A percentile compares a stretch with the other conserved stretches of the same genome.
phyloP scores from a whole-genome alignment of 2,329 filamentous ascomycete species.

The Incumbomyces lentus region DNA sequence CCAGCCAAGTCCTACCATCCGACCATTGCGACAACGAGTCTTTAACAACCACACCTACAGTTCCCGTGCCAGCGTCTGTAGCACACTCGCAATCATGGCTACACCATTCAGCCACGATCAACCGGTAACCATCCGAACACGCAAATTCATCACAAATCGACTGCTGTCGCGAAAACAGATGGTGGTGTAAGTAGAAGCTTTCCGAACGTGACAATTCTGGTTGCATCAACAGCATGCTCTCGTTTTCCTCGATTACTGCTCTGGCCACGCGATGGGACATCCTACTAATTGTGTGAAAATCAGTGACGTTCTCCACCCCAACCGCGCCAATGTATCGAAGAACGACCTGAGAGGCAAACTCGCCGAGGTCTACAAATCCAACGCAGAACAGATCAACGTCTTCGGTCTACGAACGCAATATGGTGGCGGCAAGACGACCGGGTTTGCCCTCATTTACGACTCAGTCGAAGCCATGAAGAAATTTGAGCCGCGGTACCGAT shows the following conservation, averaged over 20 bases:
- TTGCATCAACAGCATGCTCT: not conserved
- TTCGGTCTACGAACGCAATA: constrained; percentile 98
- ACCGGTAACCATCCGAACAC: constrained; percentile 80
- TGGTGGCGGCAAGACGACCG: constrained; percentile 99
- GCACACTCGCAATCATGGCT: constrained; percentile 63
- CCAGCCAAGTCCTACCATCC: not conserved
- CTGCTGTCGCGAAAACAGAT: constrained; percentile 98
- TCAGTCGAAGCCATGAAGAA: constrained; percentile 98
- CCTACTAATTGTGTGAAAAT: constrained; percentile 9
- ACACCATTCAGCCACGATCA: constrained; percentile 35
- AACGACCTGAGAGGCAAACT: constrained; percentile 96
- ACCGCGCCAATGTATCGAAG: constrained; percentile 97
- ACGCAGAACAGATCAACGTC: constrained; percentile 93
- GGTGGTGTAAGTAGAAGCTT: constrained; percentile 86
- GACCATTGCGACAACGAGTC: constrained; percentile 4
- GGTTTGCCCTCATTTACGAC: constrained; percentile 98
- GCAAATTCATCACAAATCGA: constrained; percentile 99
- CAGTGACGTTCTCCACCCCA: constrained; percentile 99
- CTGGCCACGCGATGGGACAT: not conserved
- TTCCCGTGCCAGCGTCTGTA: not conserved
- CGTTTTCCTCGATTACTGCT: not conserved
- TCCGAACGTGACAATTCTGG: constrained; percentile 7
- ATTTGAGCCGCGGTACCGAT: constrained; percentile 97
- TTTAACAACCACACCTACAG: not conserved
- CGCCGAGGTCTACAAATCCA: constrained; percentile 91